phyloP scores from a whole-genome alignment of 306 rosid genomes.

The Citrullus colocynthis region DNA sequence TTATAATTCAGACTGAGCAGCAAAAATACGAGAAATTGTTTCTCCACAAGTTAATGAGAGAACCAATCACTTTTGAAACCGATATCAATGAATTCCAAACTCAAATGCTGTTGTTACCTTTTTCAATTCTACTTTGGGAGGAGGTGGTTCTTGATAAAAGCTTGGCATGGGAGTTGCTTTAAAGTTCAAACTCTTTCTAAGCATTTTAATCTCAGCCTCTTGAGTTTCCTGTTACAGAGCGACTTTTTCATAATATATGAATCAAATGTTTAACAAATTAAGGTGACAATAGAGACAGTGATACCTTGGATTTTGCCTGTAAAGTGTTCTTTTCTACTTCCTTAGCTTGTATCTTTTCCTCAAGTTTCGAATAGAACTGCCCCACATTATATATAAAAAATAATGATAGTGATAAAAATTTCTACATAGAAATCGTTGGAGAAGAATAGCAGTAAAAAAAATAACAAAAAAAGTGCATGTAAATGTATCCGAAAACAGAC shows the following conservation, averaged over 20 bases:
- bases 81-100: neutral
- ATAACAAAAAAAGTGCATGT: constrained; percentile 6
- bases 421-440: constrained; percentile 1
- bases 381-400: constrained; percentile 18
- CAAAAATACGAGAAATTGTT: neutral
- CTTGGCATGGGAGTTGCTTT: constrained; percentile 78
- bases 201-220: constrained; percentile 66
- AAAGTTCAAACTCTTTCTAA: constrained; percentile 48
- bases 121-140: constrained; percentile 57
- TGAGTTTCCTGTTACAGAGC: constrained; percentile 60
- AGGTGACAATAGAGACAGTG: constrained; percentile 11
- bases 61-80: neutral
- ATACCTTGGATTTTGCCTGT: constrained; percentile 92
- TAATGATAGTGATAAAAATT: neutral
- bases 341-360: constrained; percentile 94
- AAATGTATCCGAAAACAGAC: constrained; percentile 16
- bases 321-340: constrained; percentile 71
- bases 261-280: neutral
- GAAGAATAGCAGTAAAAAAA: neutral
- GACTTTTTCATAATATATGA: constrained; percentile 4
- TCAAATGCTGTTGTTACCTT: constrained; percentile 23
- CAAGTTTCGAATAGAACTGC: constrained; percentile 91
- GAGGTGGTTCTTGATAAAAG: constrained; percentile 72
- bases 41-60: neutral
- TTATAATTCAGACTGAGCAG: neutral